These are phyloP conservation scores for Venturia pyrina DNA, from an alignment of 2,329 filamentous ascomycete genomes.

Conservation along the genomic window DNA sequence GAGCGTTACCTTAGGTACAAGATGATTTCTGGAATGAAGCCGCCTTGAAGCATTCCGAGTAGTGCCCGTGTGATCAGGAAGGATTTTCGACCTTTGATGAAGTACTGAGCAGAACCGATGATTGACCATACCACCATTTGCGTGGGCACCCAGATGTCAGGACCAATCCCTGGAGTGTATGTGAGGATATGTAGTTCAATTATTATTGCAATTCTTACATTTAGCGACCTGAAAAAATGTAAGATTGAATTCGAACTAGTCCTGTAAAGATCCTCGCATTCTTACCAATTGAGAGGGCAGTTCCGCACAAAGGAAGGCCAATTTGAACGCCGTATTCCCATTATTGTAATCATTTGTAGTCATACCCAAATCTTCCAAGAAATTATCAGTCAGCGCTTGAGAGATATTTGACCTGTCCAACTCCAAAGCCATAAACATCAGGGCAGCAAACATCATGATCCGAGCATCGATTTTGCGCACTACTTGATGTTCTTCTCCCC, in stretches of 20 bases:
- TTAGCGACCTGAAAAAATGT: slow-evolving; percentile 12
- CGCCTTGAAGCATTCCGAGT: slow-evolving; percentile 40
- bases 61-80: slow-evolving; percentile 36
- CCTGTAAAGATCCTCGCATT: background rate
- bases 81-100: slow-evolving; percentile 25
- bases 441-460: slow-evolving; percentile 29
- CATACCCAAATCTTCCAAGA: slow-evolving; percentile 17
- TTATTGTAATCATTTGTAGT: slow-evolving; percentile 21
- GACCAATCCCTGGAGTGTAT: slow-evolving; percentile 15
- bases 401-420: slow-evolving; percentile 22
- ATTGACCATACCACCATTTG: slow-evolving; percentile 34
- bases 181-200: background rate
- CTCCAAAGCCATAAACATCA: slow-evolving; percentile 43
- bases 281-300: slow-evolving; percentile 19
- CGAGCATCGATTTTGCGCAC: slow-evolving; percentile 24
- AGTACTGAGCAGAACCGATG: slow-evolving; percentile 30
- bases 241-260: background rate
- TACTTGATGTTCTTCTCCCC: slow-evolving; percentile 15
- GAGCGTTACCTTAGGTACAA: background rate
- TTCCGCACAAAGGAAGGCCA: slow-evolving; percentile 18
- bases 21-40: slow-evolving; percentile 35
- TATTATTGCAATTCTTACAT: background rate
- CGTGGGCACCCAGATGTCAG: slow-evolving; percentile 31
- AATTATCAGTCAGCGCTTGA: slow-evolving; percentile 20
- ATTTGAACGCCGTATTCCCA: slow-evolving; percentile 18